Base-by-base conservation (phyloP, 208 protist genomes). In the Wallacemonas sp. region DNA sequence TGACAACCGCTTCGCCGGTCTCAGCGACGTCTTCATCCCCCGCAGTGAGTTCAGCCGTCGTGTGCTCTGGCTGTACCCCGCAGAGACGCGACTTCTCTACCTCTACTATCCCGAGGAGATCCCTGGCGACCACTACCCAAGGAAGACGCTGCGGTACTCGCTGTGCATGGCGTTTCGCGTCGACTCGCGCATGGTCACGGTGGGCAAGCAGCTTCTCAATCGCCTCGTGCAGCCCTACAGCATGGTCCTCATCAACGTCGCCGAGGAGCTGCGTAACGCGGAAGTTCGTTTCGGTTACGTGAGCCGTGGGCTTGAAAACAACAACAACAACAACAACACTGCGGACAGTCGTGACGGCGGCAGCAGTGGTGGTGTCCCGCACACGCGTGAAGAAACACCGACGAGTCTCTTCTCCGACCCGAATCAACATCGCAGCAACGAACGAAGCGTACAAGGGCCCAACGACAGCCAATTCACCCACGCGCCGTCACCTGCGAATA, bases 31-130 rank as follows among this genome's bases (percentile, higher is more conserved):
- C 16, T 92, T 96, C 58, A 74, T 96, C 2, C 90, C 90, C 0
- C 76, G 85, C 16, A 74, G 77, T 16, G 90, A 96, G 76, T 92
- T 93, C 48, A 89, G 85, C 36, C 79, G 78, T 33, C 83, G 87
- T 23, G 81, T 92, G 8, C 65, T 91, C 60, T 90, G 74, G 76
- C 65, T 91, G 1, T 77, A 89, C 62, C 76, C 77, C 11, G 87
- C 90, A 12, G 83, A 92, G 47, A 83, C 78, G 6, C 83, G 81
- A 34, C 65, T 79, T 24, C 76, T 93, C 30, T 88, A 84, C 57
- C 74, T 96, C 27, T 93, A 92, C 65, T 92, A 92, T 65, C 78
- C 87, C 2, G 85, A 92, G 57, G 87, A 96, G 49, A 90, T 96
- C 43, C 70, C 87, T 0, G 90, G 90, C 5, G 68, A 85, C 47